Evolutionary conservation across 2,329 filamentous ascomycete species (phyloP), one percentile per base, ranked within the genome.

Genomic region (Penicillium freii): DNA sequence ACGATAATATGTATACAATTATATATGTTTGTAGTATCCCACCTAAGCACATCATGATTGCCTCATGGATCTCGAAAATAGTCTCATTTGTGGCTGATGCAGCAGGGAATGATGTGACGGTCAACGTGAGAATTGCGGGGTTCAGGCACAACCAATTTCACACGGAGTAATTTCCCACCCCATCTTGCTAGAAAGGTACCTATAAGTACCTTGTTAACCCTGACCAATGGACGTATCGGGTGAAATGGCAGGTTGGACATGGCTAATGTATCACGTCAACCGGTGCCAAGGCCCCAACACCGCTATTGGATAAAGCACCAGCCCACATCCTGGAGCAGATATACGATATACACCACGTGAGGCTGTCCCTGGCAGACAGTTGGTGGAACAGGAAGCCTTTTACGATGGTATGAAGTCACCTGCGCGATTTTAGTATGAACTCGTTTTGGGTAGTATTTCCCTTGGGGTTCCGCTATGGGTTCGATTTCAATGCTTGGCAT

Each of bases 281-380:
- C 2, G 15, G 6, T 29, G 27, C 38, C 34, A 51, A 43, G 36
- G 2, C 19, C 44, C 19, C 17, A 31, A 27, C 9, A 5, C n/a
- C 7, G 33, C 48, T 19, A 56, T 52, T 56, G 54, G 40, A 31
- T 6, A 3, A 3, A 36, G 25, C 11, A 29, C n/a, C 13, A 49
- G 21, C 23, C 52, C 52, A 42, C 19, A 51, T 44, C 21, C 19
- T 34, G 17, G 51, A 43, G 9, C 40, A 39, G 29, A 46, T 33
- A 46, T 33, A 21, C 44, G 46, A 51, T 40, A 31, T 38, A 45
- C 10, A 53, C 48, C 54, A 56, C 54, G 54, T 56, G 54, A 56
- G 54, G 7, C 54, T 56, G 34, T 51, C 42, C 42, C 54, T 56
- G 54, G 21, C 40, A 45, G 40, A 46, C 36, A 39, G 54, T 55